These are phyloP conservation scores for Ploettnerulaceae sp. DNA, from an alignment of 2,329 filamentous ascomycete species.

Conservation along the genomic window DNA sequence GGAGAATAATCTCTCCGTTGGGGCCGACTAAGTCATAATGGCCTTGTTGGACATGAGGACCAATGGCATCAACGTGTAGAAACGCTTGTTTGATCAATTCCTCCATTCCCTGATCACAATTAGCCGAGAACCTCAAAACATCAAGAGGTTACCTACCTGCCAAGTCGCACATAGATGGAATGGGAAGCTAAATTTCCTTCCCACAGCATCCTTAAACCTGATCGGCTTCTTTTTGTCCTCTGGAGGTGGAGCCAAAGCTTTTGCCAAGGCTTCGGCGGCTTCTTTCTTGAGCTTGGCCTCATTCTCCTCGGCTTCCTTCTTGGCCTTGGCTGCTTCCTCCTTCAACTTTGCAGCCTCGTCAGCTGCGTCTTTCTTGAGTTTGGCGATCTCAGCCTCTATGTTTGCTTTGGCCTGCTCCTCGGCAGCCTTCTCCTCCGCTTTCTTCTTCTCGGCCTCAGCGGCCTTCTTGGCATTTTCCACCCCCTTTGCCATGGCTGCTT, in stretches of 20 bases:
- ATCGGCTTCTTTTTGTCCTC: conserved; percentile 57
- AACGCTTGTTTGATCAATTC: conserved; percentile 83
- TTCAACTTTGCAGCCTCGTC: conserved; percentile 36
- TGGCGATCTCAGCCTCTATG: conserved; percentile 21
- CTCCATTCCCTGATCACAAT: conserved; percentile 66
- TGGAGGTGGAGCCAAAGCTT: conserved; percentile 33
- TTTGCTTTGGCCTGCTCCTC: conserved; percentile 22
- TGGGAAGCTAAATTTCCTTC: conserved; percentile 88
- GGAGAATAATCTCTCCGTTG: conserved; percentile 76
- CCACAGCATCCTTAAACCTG: conserved; percentile 86
- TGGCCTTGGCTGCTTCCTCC: conserved; percentile 44
- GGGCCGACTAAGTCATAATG: conserved; percentile 78
- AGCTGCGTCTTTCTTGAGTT: conserved; percentile 30
- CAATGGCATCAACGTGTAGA: conserved; percentile 69
- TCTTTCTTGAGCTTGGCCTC: conserved; percentile 35
- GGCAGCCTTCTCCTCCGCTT: conserved; percentile 18
- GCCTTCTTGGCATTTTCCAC: conserved; percentile 34
- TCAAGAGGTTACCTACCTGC: conserved; percentile 53
- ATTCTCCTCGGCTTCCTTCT: conserved; percentile 35
- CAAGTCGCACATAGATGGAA: conserved; percentile 81
- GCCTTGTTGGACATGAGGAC: conserved; percentile 69
- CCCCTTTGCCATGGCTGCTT: conserved; percentile 28
- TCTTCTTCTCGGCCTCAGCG: conserved; percentile 16
- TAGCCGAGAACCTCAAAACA: conserved; percentile 21
- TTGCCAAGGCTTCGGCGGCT: conserved; percentile 46